These are phyloP conservation scores for Microstegium vimineum DNA, from an alignment of 176 grass and related monocot species.

Conservation along the genomic window DNA sequence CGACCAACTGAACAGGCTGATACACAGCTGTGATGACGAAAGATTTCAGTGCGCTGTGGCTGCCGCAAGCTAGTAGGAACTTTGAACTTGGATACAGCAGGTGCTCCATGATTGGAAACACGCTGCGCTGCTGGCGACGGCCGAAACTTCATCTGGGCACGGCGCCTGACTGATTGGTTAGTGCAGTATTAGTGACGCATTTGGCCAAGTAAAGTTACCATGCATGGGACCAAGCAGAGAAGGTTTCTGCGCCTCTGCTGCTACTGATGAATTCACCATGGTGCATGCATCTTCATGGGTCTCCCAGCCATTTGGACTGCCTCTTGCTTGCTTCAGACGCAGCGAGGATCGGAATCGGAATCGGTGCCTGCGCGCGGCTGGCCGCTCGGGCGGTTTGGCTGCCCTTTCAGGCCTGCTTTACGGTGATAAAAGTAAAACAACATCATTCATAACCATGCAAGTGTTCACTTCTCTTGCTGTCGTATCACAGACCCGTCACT, in stretches of 20 bases:
- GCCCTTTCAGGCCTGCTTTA: conserved; percentile 7
- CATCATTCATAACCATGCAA: too few species aligned
- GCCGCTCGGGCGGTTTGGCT: neutral
- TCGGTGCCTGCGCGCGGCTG: conserved; percentile 27
- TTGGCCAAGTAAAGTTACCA: neutral
- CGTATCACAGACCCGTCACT: neutral
- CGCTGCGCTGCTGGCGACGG: too few species aligned
- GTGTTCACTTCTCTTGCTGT: neutral
- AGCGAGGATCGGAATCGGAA: too few species aligned
- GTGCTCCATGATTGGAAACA: neutral
- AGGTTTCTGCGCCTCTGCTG: neutral
- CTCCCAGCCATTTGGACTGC: neutral
- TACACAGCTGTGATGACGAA: too few species aligned
- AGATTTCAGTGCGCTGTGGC: neutral
- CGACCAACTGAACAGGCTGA: too few species aligned
- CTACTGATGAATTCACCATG: neutral
- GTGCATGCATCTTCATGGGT: neutral
- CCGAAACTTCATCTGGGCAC: neutral
- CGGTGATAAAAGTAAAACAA: neutral
- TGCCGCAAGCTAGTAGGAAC: too few species aligned
- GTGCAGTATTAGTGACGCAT: neutral
- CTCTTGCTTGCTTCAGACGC: neutral
- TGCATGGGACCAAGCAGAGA: neutral
- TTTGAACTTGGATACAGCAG: too few species aligned
- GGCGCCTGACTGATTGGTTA: neutral